Base-by-base conservation (phyloP, 202 grass and related monocot species). In the Elaeis oleifera region DNA sequence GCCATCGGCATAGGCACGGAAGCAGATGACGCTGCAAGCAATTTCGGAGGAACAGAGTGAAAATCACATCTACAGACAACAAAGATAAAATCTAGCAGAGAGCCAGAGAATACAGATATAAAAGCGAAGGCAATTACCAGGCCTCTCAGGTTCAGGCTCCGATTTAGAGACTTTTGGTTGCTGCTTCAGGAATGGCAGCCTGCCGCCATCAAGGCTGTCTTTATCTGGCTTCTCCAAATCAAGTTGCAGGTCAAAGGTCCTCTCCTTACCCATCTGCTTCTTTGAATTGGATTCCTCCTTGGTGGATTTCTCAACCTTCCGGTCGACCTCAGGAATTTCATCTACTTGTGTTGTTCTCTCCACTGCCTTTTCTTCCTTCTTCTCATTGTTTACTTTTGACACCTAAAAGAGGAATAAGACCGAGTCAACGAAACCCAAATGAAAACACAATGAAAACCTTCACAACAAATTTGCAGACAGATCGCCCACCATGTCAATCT, bases 191-290 rank as follows among this genome's bases (percentile, higher is more conserved):
- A 23, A 69, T 54, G 59, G 67, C 18, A 64, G 5, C 23, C 50
- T 57, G 77, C 18, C 69, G 50, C 11, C 55, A 76, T 56, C 81
- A 72, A 1, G 79, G 74, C 59, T 73, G 63, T 17, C 76, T 70
- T 26, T 82, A 78, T 49, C 69, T 11, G 76, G 83, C 75, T 95
- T 89, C 77, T 95, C 85, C 74, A 95, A 95, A 90, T 95, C 90
- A 39, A 90, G 65, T 26, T 84, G 90, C 59, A 89, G 71, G 16
- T 73, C 68, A 57, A 65, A 49, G 22, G 25, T 65, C 28, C 64
- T 68, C 64, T 69, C 74, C 67, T 76, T 44, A 44, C 36, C 36
- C 3, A 69, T 78, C 31, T 68, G 65, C 68, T 92, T 85, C 78
- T 85, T 95, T 7, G 74, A 69, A 27, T 25, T 54, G 16, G 64